Evolutionary conservation across 768 basidiomycete genomes (phyloP).

Genomic region (Boletus sp.): DNA sequence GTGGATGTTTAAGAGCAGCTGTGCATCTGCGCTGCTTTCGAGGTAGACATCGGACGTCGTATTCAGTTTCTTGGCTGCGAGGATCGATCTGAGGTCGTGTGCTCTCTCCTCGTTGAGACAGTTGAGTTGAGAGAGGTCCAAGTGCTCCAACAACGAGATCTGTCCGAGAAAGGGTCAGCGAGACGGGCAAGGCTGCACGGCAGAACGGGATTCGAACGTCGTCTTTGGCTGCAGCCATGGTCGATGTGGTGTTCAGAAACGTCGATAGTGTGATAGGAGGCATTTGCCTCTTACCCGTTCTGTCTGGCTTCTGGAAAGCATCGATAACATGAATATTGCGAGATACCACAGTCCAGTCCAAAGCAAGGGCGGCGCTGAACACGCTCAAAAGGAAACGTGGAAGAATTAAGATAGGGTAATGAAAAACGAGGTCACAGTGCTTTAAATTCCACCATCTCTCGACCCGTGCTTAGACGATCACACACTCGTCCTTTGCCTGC

Average conservation of each 20-base stretch:
- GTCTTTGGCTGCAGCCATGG: slow-evolving; percentile 27
- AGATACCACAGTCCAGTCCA: slow-evolving; percentile 1
- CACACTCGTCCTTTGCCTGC: slow-evolving; percentile 91
- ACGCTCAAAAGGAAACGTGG: slow-evolving; percentile 1
- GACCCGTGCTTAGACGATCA: slow-evolving; percentile 57
- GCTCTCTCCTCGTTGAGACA: slow-evolving; percentile 63
- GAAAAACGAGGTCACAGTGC: slow-evolving; percentile 7
- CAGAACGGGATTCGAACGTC: slow-evolving; percentile 24
- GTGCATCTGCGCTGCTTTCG: slow-evolving; percentile 69
- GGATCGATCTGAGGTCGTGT: slow-evolving; percentile 52
- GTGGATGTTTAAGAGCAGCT: slow-evolving; percentile 64
- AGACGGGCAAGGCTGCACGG: neutral
- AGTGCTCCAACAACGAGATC: slow-evolving; percentile 53
- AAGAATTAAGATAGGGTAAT: slow-evolving; percentile 19
- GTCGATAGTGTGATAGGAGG: slow-evolving; percentile 11
- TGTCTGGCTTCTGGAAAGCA: slow-evolving; percentile 9
- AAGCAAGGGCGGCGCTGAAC: slow-evolving; percentile 5
- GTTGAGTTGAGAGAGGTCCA: slow-evolving; percentile 58
- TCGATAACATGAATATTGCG: slow-evolving; percentile 10
- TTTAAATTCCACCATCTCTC: slow-evolving; percentile 7
- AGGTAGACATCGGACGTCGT: slow-evolving; percentile 43
- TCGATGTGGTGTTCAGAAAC: slow-evolving; percentile 3
- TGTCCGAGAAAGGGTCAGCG: slow-evolving; percentile 22
- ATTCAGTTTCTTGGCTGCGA: slow-evolving; percentile 44
- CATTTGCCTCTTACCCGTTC: slow-evolving; percentile 3